Evolutionary conservation across 2,329 filamentous ascomycete genomes (phyloP), one percentile per base, ranked within the genome.

Genomic region (Zopfia rhizophila): DNA sequence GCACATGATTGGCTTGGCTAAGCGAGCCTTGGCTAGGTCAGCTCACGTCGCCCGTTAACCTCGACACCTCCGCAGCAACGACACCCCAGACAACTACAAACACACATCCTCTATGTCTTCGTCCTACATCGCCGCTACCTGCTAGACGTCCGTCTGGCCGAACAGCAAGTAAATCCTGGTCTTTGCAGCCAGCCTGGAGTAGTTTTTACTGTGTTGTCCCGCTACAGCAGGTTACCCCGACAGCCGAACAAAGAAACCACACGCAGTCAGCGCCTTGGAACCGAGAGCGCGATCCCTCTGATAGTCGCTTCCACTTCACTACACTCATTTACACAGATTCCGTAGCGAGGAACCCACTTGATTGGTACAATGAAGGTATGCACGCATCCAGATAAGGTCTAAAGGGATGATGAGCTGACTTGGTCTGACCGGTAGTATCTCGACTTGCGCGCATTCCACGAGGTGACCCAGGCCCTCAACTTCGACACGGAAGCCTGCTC

Each of bases 401-500:
- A 53, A 37, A 38, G 38, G 40, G 45, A 57, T 59, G 56, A 59
- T 50, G 67, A 67, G 56, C 60, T 69, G 39, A 68, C 50, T 39
- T 28, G 39, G 30, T 7, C 28, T 55, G 40, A 37, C 30, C 41
- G 33, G 36, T 71, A 99, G 93, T 99, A 95, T 74, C 82, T 99
- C 64, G 91, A 93, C 51, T 83, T 96, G 54, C 87, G 86, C 73
- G 89, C 95, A 59, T 92, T 97, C 69, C 92, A 97, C 73, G 86
- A 89, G 72, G 89, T 97, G 58, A 93, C 91, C 51, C 88, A 88
- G 75, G 90, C 93, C 54, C 85, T 99, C 68, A 97, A 96, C 70
- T 97, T 97, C 79, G 90, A 94, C 65, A 97, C 93, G 1, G 85
- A 89, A 38, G 93, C 97, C 70, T 92, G 91, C 68, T 90, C 93